Conservation (phyloP, 2,329 filamentous ascomycete species). For the Harringtonia aguacate region DNA sequence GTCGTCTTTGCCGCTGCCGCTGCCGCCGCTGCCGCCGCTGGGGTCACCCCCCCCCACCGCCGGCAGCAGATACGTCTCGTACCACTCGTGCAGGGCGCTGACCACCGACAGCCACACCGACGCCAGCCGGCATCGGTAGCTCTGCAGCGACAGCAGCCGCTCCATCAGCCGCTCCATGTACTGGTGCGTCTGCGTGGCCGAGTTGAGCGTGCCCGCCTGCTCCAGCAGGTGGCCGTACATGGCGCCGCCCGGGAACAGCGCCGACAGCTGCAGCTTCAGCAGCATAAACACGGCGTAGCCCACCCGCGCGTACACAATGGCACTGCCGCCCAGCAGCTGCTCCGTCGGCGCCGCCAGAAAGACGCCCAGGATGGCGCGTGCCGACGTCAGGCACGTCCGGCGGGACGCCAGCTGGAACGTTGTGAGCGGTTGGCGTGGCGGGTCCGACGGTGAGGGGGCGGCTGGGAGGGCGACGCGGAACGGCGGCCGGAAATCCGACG, state of each 20-base stretch:
- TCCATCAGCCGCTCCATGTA: conserved; percentile 4
- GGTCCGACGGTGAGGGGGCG: no score
- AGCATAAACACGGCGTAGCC: conserved; percentile 8
- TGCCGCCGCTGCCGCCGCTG: not conserved
- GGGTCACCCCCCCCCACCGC: not conserved
- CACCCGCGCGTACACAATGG: conserved; percentile 6
- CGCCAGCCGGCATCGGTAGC: conserved; percentile 1
- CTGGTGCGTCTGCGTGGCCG: conserved; percentile 5
- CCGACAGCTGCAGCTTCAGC: conserved; percentile 8
- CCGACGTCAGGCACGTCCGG: conserved; percentile 4
- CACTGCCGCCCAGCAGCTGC: conserved; percentile 5
- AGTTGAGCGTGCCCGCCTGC: not conserved
- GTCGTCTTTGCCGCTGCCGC: not conserved
- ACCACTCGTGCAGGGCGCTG: conserved; percentile 2
- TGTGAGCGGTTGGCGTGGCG: not conserved
- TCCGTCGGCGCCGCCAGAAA: conserved; percentile 5
- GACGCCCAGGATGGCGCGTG: conserved; percentile 6
- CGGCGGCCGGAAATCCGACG: conserved; percentile 7
- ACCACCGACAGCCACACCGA: conserved; percentile 5
- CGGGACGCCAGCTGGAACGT: conserved; percentile 2
- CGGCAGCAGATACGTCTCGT: conserved; percentile 5
- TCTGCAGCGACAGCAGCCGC: not conserved
- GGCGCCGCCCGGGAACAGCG: conserved; percentile 6
- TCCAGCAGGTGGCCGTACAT: conserved; percentile 5
- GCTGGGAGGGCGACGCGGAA: conserved; percentile 6